These are phyloP conservation scores for Triticum monococcum DNA, from an alignment of 176 grass and related monocot genomes.

Conservation along the genomic window DNA sequence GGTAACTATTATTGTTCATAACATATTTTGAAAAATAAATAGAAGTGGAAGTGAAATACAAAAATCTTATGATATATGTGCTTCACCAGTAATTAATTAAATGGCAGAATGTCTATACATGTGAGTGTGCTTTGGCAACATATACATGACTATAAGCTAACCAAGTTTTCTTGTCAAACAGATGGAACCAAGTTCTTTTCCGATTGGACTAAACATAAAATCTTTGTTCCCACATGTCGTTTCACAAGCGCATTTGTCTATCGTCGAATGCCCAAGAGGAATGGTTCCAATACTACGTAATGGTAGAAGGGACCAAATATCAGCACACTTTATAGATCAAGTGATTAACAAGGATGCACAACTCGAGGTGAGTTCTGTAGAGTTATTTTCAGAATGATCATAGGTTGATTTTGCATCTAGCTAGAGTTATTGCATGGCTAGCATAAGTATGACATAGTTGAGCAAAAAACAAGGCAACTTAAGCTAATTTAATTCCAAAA, in stretches of 20 bases:
- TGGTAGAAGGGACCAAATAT: not conserved
- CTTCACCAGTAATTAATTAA: not conserved
- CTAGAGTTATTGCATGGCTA: not conserved
- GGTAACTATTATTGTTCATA: too few species aligned
- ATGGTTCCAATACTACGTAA: constrained; percentile 12
- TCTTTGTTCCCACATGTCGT: not conserved
- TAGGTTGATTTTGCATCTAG: not conserved
- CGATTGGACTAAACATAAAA: not conserved
- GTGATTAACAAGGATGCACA: not conserved
- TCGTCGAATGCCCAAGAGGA: not conserved
- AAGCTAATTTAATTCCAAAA: not conserved
- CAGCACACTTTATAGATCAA: not conserved
- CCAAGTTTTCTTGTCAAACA: not conserved
- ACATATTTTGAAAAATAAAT: too few species aligned
- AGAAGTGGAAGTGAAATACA: not conserved
- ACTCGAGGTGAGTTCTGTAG: not conserved
- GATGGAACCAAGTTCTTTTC: not conserved
- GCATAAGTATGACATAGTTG: not conserved
- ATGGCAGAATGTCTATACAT: not conserved
- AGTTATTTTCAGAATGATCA: not conserved
- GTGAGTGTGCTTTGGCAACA: not conserved
- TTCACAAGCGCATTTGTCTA: not conserved
- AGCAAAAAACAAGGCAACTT: not conserved
- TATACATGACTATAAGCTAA: not conserved
- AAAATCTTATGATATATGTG: not conserved